Base-by-base conservation (phyloP, 1,139 yeast genomes). In the Entelexis paramagnoliae region DNA sequence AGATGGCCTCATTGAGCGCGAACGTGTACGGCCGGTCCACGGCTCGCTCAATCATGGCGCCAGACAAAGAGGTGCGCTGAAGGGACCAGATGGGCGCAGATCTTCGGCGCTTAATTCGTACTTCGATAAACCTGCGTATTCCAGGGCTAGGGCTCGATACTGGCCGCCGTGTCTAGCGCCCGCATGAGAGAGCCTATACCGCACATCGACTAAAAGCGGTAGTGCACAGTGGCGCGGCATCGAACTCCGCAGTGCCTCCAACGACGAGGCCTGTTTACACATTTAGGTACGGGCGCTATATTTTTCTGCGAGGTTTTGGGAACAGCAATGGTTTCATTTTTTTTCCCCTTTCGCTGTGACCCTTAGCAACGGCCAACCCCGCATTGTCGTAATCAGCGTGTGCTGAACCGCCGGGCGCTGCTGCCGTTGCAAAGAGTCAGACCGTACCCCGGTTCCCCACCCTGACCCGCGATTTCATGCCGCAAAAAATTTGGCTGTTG, bases 1-100 rank as follows among this genome's bases (percentile, higher is more conserved):
- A 88, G 14, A 88, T 81, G 41, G 88, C 79, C 44, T 75, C 75
- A 13, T 95, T 94, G 28, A 55, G 35, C 13, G 55, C 53, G 14
- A 55, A 46, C 19, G 49, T 51, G 46, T 54, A 55, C 5, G 54
- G 48, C 19, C 55, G 36, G 16, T 46, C 42, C 2, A 45, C 55
- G 4, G 52, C 36, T n/a, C 49, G 43, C 20, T 42, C 50, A 32
- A 42, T 42, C 46, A 42, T 42, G 30, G 24, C 26, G 14, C 28
- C 17, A 13, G 28, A 14, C 13, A 20, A 20, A 16, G n/a, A 36
- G 28, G 22, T 22, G 20, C 11, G 16, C n/a, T n/a, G 11, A 8
- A 10, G 14, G 13, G 30, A 16, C 41, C 41, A 35, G 24, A 3
- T 17, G 4, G 4, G 11, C 22, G 28, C 41, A 36, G 41, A 36